Conservation (phyloP, 306 rosid species). For the Cyclanthera cordifolia region DNA sequence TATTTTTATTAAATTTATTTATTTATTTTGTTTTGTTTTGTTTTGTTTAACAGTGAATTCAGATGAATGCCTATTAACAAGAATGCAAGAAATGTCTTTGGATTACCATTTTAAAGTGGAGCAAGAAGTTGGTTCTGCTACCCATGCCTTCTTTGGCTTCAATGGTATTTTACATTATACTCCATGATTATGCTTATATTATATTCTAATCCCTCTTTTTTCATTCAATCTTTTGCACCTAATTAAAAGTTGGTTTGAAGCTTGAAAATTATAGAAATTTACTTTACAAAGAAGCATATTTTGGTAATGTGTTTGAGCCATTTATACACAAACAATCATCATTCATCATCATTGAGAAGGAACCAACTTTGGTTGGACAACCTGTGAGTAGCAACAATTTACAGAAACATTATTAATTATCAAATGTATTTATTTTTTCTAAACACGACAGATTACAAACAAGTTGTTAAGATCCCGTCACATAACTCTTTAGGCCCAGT, state of each 20-base stretch:
- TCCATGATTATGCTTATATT: not conserved
- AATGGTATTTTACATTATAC: conserved; percentile 39
- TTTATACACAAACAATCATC: not conserved
- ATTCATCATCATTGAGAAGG: too few species aligned
- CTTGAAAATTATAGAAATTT: too few species aligned
- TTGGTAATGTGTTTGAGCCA: not conserved
- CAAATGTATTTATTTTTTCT: not conserved
- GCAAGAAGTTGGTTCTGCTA: conserved; percentile 99
- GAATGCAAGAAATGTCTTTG: conserved; percentile 99
- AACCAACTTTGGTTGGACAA: not conserved
- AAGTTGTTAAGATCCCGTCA: too few species aligned
- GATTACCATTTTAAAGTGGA: conserved; percentile 97
- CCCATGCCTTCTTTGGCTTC: conserved; percentile 98
- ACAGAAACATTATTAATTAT: too few species aligned
- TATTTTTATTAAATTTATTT: too few species aligned
- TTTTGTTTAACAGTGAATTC: conserved; percentile 49
- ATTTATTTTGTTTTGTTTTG: not conserved
- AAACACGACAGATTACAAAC: too few species aligned
- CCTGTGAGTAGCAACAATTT: not conserved
- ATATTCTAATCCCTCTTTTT: too few species aligned
- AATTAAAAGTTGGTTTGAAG: too few species aligned
- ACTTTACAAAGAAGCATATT: not conserved
- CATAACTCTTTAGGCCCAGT: too few species aligned
- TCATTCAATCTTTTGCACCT: too few species aligned
- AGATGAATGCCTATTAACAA: conserved; percentile 75